A percentile compares a stretch with the other conserved stretches of the same genome.
phyloP scores from a whole-genome alignment of 305 asterid genomes.

The Plantago rigida region DNA sequence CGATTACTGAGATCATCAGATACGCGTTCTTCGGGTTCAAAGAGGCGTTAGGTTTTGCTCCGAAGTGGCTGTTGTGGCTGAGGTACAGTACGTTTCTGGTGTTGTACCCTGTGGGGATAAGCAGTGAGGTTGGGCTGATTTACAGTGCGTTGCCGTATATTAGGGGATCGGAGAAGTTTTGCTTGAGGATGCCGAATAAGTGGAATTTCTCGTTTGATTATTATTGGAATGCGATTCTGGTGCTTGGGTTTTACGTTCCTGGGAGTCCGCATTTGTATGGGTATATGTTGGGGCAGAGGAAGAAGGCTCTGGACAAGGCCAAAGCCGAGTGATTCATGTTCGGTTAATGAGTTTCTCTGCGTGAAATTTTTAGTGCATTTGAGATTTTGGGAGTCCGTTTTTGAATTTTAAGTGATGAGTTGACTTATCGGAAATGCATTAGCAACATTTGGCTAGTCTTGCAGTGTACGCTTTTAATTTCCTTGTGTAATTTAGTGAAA shows the following conservation, averaged over 20 bases:
- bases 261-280: conserved; percentile 70
- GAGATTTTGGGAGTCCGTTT: background rate
- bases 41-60: conserved; percentile 69
- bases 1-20: conserved; percentile 70
- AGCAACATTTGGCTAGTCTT: too few relatives aligned
- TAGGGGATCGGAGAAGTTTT: conserved; percentile 48
- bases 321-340: conserved; percentile 35
- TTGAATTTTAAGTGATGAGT: background rate
- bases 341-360: too few relatives aligned
- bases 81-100: conserved; percentile 83
- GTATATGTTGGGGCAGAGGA: conserved; percentile 84
- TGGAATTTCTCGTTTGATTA: conserved; percentile 72
- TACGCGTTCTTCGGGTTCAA: conserved; percentile 83
- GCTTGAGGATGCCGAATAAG: conserved; percentile 69
- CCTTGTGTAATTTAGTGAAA: too few relatives aligned
- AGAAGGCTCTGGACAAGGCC: conserved; percentile 56
- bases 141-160: conserved; percentile 55
- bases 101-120: conserved; percentile 77
- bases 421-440: background rate
- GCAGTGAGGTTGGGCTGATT: conserved; percentile 83
- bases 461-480: too few relatives aligned
- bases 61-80: conserved; percentile 85
- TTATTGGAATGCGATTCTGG: conserved; percentile 42
- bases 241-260: conserved; percentile 58
- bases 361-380: background rate